Evolutionary conservation across 108 stramenopile species (phyloP), one percentile per base, ranked within the genome.

Genomic region (Stephanodiscus minutulus): DNA sequence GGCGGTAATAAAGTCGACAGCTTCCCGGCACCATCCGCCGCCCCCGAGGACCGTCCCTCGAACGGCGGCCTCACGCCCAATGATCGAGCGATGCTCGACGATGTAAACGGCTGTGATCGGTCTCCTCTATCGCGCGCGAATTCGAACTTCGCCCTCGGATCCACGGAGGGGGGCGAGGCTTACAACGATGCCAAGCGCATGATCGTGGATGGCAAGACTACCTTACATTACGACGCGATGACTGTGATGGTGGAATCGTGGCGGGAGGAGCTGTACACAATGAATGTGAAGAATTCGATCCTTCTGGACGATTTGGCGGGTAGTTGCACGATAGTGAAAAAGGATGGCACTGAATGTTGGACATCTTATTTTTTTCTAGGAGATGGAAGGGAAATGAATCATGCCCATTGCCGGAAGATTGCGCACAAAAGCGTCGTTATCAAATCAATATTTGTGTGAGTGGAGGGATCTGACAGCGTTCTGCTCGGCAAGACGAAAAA

Each of bases 211-310:
- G 17, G 15, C 27, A 12, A 4, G 5, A 48, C 43, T 64, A 47
- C 46, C 3, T 25, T 27, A 63, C 37, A 66, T 63, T 28, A 54
- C 12, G 58, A 55, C 2, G 71, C 54, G 43, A 68, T 64, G 61
- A 64, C 47, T 9, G 29, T 31, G 5, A 44, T 68, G 66, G 61
- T 73, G 22, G 72, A 79, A 64, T 68, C 61, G 13, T 79, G 78
- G 78, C 50, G 47, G 24, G 78, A 73, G 20, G 78, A 79, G 56
- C 47, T 79, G 3, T 47, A 68, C 44, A 73, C 73, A 67, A 72
- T 79, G 78, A 68, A 50, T 43, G 78, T 79, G 9, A 68, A 79
- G 37, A 79, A 79, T 68, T 50, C 78, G 18, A 73, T 79, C 48
- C 67, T 73, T 25, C 59, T 73, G 55, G 78, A 79, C 58, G 72